A percentile compares a stretch with the other conserved stretches of the same genome.
phyloP scores from a whole-genome alignment of 805 yeast genomes.

The Candida fluviatilis region DNA sequence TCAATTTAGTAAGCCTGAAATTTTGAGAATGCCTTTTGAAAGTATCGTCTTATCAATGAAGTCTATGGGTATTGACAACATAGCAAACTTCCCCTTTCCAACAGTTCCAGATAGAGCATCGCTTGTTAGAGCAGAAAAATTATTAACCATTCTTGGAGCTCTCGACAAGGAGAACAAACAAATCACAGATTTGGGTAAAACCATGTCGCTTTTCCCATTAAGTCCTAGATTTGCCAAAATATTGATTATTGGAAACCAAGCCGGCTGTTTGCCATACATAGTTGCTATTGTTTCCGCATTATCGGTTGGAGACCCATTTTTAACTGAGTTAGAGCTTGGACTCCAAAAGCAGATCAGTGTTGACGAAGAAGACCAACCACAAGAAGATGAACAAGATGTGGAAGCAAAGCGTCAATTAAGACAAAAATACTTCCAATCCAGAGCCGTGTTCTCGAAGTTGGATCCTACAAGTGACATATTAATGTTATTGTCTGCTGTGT shows the following conservation, averaged over 20 bases:
- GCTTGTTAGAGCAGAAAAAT: constrained; percentile 59
- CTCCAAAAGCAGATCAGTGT: constrained; percentile 22
- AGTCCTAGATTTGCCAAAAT: constrained; percentile 93
- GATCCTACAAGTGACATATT: constrained; percentile 77
- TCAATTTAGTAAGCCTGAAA: constrained; percentile 85
- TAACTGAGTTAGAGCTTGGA: constrained; percentile 72
- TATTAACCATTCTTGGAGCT: constrained; percentile 77
- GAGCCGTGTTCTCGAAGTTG: constrained; percentile 57
- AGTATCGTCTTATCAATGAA: constrained; percentile 95
- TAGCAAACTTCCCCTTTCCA: constrained; percentile 92
- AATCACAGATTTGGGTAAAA: constrained; percentile 75
- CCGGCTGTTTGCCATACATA: constrained; percentile 79
- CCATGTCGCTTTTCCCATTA: constrained; percentile 88
- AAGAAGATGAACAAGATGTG: constrained; percentile 29
- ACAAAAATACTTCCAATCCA: constrained; percentile 53
- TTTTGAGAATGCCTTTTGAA: constrained; percentile 91
- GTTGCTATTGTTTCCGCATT: constrained; percentile 88
- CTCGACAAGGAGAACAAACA: constrained; percentile 46
- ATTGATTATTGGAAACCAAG: constrained; percentile 82
- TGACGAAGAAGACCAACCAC: constrained; percentile 35
- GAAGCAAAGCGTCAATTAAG: constrained; percentile 42
- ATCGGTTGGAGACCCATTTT: constrained; percentile 90
- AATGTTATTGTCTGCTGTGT: constrained; percentile 70
- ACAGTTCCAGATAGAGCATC: constrained; percentile 76
- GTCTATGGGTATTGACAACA: constrained; percentile 91